Evolutionary conservation across 75 land plant species (phyloP), one percentile per base, ranked within the genome.

Genomic region (Pinus taeda): DNA sequence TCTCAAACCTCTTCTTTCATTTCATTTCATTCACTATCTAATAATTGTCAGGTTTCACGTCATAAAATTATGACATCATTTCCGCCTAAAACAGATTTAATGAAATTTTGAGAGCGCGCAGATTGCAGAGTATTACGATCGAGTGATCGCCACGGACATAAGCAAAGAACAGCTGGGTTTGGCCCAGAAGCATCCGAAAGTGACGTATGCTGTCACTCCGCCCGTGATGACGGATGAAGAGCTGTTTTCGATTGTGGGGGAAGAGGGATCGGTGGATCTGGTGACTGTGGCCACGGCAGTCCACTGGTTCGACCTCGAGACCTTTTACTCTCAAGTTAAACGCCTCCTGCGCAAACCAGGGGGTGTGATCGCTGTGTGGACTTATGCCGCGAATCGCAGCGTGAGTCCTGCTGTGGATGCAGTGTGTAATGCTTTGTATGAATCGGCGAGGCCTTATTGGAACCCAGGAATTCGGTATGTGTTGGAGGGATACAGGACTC

Each of bases 281-380:
- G 33, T 33, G 33, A 33, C 33, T 0, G 33, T 33, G 33, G 33
- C 33, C 1, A 33, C 33, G 33, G 33, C 33, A 33, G 33, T 33
- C 0, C 33, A 33, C 33, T 33, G 33, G 33, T 33, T 33, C 33
- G 33, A 33, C 2, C 33, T 33, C 33, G 33, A 33, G 1, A 33
- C 33, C 33, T 33, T 33, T 33, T 33, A 33, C 33, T 33, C 33
- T 33, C 33, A 33, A 33, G 86, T 84, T 12, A 73, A 74, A 12
- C 69, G 49, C 8, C 33, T 84, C 37, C 22, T 84, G 29, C 74
- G 80, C 4, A 77, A 74, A 13, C 84, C 80, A 1, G 86, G 86
- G 84, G 66, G 66, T 1, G 71, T 84, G 17, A 42, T 84, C 21
- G 84, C 84, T 22, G 84, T 84, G 37, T 84, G 84, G 85, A 37